Base-by-base conservation (phyloP, 2,329 filamentous ascomycete genomes). In the Cercospora sp. region DNA sequence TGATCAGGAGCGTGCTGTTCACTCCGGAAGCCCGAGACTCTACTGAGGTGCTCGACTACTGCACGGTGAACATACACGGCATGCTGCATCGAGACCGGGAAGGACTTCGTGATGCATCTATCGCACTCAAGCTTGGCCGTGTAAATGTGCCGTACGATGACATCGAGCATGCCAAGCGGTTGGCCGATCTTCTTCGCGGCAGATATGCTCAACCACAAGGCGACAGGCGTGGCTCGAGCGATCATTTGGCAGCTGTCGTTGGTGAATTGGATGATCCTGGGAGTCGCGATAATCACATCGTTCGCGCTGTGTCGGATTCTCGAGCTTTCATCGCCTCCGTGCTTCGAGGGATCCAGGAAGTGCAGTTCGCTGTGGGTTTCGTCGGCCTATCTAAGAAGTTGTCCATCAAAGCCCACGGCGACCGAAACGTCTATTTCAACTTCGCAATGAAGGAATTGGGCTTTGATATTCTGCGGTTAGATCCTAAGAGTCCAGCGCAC, bases 391-490 rank as follows among this genome's bases (percentile, higher is more conserved):
- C 92, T 23, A 95, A 93, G 79, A 90, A 89, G 74, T 86, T 97
- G 12, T 85, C 90, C 45, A 85, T 88, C 1, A 84, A 92, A 67
- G 87, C 89, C 70, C 85, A 90, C 3, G 85, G 85, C 3, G 88
- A 90, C 30, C 84, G 86, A n/a, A 90, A 92, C 3, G 86, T 97
- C 7, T 88, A 91, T 68, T 84, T 97, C 69, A 97, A 94, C 76
- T 87, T 94, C 55, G 93, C 94, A 6, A 96, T 97, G 87, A 98
- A 99, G 79, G 96, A 99, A 78, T 89, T 99, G 51, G 94, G 94
- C 68, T 87, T 99, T 77, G 95, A 99, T 77, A 83, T 99, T 48
- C 90, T 98, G 77, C 89, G 94, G 23, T 86, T 99, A 64, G 94
- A 99, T 77, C 90, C 92, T 51, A 94, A 92, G 75, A 97, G 94